Base-by-base conservation (phyloP, 345 rosid species). In the Ceriops tagal region DNA sequence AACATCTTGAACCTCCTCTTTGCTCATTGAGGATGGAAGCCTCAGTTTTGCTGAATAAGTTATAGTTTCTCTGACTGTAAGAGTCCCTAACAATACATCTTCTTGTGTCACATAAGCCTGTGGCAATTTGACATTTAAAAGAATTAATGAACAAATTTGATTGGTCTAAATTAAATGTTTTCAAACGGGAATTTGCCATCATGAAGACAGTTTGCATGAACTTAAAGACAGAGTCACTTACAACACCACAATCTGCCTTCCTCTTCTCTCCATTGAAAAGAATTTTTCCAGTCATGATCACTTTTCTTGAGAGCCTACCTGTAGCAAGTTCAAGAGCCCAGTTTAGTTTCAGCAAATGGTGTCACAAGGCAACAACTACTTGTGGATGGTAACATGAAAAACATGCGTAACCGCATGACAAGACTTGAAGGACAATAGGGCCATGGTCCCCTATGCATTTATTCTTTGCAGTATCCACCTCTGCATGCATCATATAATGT, bases 241-340 rank as follows among this genome's bases (percentile, higher is more conserved):
- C 98, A 32, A 65, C 83, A 64, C 93, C 91, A 58, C 76, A 66
- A 53, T 85, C 93, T 9, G 70, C 62, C 67, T 86, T 85, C 77
- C 78, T 81, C 83, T 85, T 92, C 79, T 92, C 88, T 62, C 99
- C 99, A 75, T 95, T 92, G 75, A 92, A 71, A 67, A 90, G 90
- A 61, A 95, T 87, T 77, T 78, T 82, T 65, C 99, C 99, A n/a
- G 97, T 90, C 98, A 90, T 95, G 53, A 92, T 72, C 76, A 89
- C 98, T 69, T 86, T 86, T 78, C 93, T 90, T 51, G 99, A 89
- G 21, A 95, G 91, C 78, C 99, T 87, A 69, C 98, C 99, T 95
- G 95, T 61, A 53, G 35, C 62, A 49, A 49, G 8, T 67, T 47
- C 61, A 63, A 34, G 26, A 51, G 30, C 5, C 18, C 35, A 32